Percentiles rank a stretch among this genome's conserved stretches.
These are phyloP conservation scores for Coemansia sp. DNA, from an alignment of 192 early-diverging fungal genomes.

Conservation along the genomic window DNA sequence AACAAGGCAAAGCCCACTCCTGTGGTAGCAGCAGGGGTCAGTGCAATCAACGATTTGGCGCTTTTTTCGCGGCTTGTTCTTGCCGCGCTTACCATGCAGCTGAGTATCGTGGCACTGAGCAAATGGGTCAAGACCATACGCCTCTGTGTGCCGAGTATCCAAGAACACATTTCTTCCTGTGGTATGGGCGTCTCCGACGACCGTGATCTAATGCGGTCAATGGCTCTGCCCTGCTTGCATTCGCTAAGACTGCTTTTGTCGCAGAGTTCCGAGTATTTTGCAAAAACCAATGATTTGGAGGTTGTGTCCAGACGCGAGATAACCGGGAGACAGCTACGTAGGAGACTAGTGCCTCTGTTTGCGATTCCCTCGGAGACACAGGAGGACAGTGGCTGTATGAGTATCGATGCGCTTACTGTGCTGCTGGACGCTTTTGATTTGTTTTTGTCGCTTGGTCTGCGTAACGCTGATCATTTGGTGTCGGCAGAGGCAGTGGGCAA, in stretches of 20 bases:
- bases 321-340: conserved; percentile 17
- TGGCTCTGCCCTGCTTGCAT: conserved; percentile 44
- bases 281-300: conserved; percentile 6
- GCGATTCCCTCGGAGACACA: conserved; percentile 13
- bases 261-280: conserved; percentile 38
- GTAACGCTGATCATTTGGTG: conserved; percentile 19
- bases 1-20: neutral
- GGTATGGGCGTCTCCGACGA: neutral
- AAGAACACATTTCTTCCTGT: conserved; percentile 11
- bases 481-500: neutral
- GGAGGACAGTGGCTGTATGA: conserved; percentile 9
- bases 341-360: conserved; percentile 33
- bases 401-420: conserved; percentile 19
- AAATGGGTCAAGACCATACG: conserved; percentile 32
- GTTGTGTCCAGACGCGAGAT: neutral
- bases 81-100: conserved; percentile 40
- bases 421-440: conserved; percentile 42
- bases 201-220: conserved; percentile 17
- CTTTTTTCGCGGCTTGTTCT: conserved; percentile 36
- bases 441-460: conserved; percentile 33
- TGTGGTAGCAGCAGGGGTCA: conserved; percentile 9
- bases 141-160: conserved; percentile 21
- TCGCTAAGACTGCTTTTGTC: conserved; percentile 33
- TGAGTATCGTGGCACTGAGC: conserved; percentile 28
- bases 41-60: conserved; percentile 3